Conservation (phyloP, 257 asterid species). For the Ilex asprella region DNA sequence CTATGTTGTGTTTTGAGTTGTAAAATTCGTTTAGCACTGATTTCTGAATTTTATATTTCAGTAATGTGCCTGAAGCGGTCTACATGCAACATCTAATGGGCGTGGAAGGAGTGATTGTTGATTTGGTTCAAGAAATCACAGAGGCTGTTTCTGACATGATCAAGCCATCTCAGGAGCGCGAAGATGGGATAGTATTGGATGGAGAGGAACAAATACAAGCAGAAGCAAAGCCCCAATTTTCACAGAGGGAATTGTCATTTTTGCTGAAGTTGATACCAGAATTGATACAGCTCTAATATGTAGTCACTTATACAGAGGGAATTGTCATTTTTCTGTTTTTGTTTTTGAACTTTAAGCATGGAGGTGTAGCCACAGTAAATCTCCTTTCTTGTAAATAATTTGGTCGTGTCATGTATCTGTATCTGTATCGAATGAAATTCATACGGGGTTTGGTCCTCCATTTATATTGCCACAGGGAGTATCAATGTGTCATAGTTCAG, state of each 20-base stretch:
- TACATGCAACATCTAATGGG: slow-evolving; percentile 91
- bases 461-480: no score
- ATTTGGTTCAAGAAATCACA: slow-evolving; percentile 63
- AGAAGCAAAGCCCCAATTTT: slow-evolving; percentile 52
- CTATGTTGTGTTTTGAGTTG: neutral
- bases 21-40: neutral
- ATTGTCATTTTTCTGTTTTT: no score
- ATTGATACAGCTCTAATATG: slow-evolving; percentile 25
- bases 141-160: slow-evolving; percentile 49
- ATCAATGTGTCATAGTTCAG: no score
- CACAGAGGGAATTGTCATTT: slow-evolving; percentile 73
- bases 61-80: slow-evolving; percentile 83
- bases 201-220: slow-evolving; percentile 27
- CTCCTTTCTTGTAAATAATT: slow-evolving; percentile 11
- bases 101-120: slow-evolving; percentile 86
- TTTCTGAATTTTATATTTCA: slow-evolving; percentile 3
- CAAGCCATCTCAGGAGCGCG: slow-evolving; percentile 26
- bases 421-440: no score
- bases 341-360: no score
- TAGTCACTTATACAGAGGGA: no score
- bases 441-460: no score
- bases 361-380: slow-evolving; percentile 8
- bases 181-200: slow-evolving; percentile 12
- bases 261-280: slow-evolving; percentile 83
- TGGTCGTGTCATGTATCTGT: no score